Evolutionary conservation across 768 basidiomycete species (phyloP).

Genomic region (Boletus vinaceobasis): DNA sequence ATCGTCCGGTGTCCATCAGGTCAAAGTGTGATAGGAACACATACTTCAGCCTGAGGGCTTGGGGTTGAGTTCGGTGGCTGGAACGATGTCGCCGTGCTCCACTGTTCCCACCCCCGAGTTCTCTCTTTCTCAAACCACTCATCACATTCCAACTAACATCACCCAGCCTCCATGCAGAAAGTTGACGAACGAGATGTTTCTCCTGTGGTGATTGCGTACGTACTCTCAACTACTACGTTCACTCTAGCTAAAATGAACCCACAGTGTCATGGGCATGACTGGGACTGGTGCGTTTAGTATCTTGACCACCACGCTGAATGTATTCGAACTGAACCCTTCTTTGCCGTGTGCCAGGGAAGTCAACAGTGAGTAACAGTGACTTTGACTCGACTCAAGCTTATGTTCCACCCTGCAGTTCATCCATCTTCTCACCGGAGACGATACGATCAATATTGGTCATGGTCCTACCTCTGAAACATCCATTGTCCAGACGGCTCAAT

Average conservation of each 20-base stretch:
- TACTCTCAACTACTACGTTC: neutral
- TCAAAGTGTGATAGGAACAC: neutral
- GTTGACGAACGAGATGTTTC: neutral
- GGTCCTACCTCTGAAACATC: neutral
- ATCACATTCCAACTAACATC: no score
- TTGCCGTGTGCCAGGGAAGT: neutral
- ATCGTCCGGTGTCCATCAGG: neutral
- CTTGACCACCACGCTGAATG: neutral
- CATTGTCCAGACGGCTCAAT: neutral
- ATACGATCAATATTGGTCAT: neutral
- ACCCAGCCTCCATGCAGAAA: neutral
- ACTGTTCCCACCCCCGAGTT: neutral
- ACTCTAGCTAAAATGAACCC: neutral
- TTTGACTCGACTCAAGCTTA: neutral
- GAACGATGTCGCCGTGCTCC: neutral
- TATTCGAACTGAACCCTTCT: neutral
- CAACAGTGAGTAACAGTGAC: neutral
- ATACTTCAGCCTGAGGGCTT: neutral
- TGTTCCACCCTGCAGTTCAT: neutral
- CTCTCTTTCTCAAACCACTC: neutral
- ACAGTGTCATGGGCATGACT: neutral
- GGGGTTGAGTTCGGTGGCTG: neutral
- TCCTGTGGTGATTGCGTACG: neutral
- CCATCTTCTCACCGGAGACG: neutral
- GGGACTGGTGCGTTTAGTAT: neutral